Percentiles rank a stretch among this genome's conserved stretches.
phyloP scores from a whole-genome alignment of 106 monocot species.

The Narthecium ossifragum region DNA sequence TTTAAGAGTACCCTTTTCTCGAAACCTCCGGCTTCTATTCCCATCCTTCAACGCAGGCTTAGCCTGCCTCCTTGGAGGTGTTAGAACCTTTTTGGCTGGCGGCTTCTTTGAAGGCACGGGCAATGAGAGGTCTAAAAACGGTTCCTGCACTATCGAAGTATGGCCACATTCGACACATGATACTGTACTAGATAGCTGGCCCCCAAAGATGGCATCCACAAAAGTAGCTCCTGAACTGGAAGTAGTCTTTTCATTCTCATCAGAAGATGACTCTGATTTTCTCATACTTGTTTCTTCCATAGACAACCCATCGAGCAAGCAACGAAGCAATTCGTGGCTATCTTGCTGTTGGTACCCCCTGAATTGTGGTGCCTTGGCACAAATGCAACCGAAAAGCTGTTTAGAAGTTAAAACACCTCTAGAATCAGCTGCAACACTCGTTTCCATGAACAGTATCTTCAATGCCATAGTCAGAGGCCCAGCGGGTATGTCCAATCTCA shows the following conservation, averaged over 20 bases:
- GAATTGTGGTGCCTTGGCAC: conserved; percentile 64
- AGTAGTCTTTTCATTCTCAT: conserved; percentile 11
- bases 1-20: conserved; percentile 13
- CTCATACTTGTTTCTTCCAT: conserved; percentile 44
- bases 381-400: conserved; percentile 56
- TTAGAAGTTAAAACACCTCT: conserved; percentile 36
- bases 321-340: conserved; percentile 82
- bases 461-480: conserved; percentile 66
- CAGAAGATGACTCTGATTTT: conserved; percentile 19
- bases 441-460: conserved; percentile 65
- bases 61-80: conserved; percentile 19
- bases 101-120: conserved; percentile 70
- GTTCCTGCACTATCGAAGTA: conserved; percentile 62
- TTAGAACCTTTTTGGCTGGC: conserved; percentile 7
- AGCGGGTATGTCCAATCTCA: conserved; percentile 18
- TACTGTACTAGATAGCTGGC: conserved; percentile 57
- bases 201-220: conserved; percentile 72
- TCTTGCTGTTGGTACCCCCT: conserved; percentile 82
- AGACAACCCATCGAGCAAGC: conserved; percentile 61
- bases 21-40: conserved; percentile 20
- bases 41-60: conserved; percentile 23
- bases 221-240: conserved; percentile 17
- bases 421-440: conserved; percentile 22
- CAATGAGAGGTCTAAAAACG: conserved; percentile 78
- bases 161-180: conserved; percentile 59